Base-by-base conservation (phyloP, 2,329 filamentous ascomycete species). In the Trichoderma sp. region DNA sequence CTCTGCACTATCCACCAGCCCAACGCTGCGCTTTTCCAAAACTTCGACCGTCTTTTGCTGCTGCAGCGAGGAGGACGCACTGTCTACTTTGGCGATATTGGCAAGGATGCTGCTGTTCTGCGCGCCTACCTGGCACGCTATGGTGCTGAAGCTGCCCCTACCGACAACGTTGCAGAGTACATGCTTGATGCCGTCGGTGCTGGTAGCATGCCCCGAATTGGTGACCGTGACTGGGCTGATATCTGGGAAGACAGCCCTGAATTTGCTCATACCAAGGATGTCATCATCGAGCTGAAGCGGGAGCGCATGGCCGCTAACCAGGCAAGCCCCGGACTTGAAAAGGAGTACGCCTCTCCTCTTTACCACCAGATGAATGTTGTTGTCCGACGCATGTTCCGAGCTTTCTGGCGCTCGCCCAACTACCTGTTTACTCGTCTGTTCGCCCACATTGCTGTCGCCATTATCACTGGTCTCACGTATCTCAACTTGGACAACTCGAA, bases 1-100 rank as follows among this genome's bases (percentile, higher is more conserved):
- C 87, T 97, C 4, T 97, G 93, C 82, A 97, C 94, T 0, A 97
- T 97, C 74, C 94, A 97, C 80, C 94, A 97, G 79, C 94, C 94
- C 1, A 95, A 94, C 75, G 92, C 93, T 18, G 90, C 93, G 0
- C 86, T 97, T 0, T 97, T 97, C 76, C 93, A 96, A 80, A 92
- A 94, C 80, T 97, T 97, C 75, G 94, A 97, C 79, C 88, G 93
- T 14, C 86, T 97, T 2, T 84, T 97, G 6, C 86, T 97, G 3
- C 86, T 97, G 2, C 90, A 95, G 81, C 87, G 88, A 53, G 94
- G 94, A 73, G 94, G 94, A 4, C 87, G 91, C 70, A 93, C 92
- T 61, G 93, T 97, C 64, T 97, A 97, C 83, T 95, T 96, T 77
- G 93, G 93, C 24, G 91, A 95, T 72, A 92, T 97, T 57, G 94